Evolutionary conservation across 495 filamentous ascomycete species (phyloP), one percentile per base, ranked within the genome.

Genomic region (Darksidea phi): DNA sequence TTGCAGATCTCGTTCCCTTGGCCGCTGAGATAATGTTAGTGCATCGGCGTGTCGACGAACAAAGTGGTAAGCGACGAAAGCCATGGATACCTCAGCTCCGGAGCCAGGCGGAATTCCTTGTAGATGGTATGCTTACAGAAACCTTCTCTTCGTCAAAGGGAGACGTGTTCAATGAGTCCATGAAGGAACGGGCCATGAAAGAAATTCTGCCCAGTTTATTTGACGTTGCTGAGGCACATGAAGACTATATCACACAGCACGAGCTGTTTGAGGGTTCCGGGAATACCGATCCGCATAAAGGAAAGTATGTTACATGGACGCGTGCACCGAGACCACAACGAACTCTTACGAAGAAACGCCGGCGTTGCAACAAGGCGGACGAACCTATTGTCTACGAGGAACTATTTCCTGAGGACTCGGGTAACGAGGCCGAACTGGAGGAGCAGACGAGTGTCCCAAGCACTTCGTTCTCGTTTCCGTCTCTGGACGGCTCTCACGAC

Each of bases 201-300:
- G 17, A 32, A 18, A 23, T 63, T 28, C 18, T 49, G 45, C 37
- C 25, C 1, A n/a, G 47, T 8, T 12, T 63, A 4, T 48, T 63
- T 12, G 52, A 57, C 1, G 10, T 10, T 1, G 52, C 53, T 11
- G 42, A 56, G n/a, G 13, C 12, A 3, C 37, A 56, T 23, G 59
- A 63, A 25, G 59, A 63, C n/a, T 46, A 63, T 23, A n/a, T 63
- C 11, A 36, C 46, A 1, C 59, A 57, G 45, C 25, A 56, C 25
- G 28, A 41, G 1, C 49, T 61, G 4, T 55, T 48, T 10, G 50
- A 61, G 5, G 58, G 41, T 17, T 25, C 2, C 2, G 42, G 21
- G 13, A 55, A 38, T 10, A 15, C 26, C 6, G 58, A 55, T 28
- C 49, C 49, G 7, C 37, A 43, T 0, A 32, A 13, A 15, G 41